phyloP scores from a whole-genome alignment of 2,329 filamentous ascomycete genomes.

The Arthrocladium fulminans region DNA sequence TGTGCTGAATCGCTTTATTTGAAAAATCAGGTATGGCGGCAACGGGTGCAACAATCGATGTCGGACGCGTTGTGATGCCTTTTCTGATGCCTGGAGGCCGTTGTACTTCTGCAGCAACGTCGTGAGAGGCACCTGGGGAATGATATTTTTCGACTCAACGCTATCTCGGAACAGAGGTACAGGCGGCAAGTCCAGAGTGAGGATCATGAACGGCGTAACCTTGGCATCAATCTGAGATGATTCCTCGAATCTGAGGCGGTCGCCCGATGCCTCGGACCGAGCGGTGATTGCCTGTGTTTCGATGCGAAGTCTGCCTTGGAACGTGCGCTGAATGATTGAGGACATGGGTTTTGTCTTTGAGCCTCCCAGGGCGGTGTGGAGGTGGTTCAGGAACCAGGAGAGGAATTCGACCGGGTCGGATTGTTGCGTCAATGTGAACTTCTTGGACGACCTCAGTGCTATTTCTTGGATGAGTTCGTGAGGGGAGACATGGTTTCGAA shows the following conservation, averaged over 20 bases:
- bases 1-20: constrained; percentile 91
- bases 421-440: constrained; percentile 81
- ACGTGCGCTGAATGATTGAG: constrained; percentile 82
- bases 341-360: constrained; percentile 75
- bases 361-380: constrained; percentile 84
- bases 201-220: constrained; percentile 72
- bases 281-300: constrained; percentile 92
- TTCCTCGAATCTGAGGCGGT: constrained; percentile 87
- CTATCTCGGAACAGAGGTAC: constrained; percentile 95
- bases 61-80: constrained; percentile 75
- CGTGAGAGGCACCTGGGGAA: constrained; percentile 66
- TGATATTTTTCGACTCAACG: constrained; percentile 78
- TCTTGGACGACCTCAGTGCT: constrained; percentile 78
- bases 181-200: constrained; percentile 85
- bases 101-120: constrained; percentile 88
- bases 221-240: constrained; percentile 71
- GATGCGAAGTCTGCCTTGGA: constrained; percentile 85
- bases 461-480: constrained; percentile 96
- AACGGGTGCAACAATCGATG: constrained; percentile 85
- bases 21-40: constrained; percentile 82
- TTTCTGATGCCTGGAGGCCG: constrained; percentile 76
- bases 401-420: constrained; percentile 95
- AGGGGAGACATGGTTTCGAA: constrained; percentile 92
- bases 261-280: constrained; percentile 68
- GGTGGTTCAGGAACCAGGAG: constrained; percentile 93